Evolutionary conservation across 2,329 filamentous ascomycete species (phyloP).

Genomic region (Polychaeton citri): DNA sequence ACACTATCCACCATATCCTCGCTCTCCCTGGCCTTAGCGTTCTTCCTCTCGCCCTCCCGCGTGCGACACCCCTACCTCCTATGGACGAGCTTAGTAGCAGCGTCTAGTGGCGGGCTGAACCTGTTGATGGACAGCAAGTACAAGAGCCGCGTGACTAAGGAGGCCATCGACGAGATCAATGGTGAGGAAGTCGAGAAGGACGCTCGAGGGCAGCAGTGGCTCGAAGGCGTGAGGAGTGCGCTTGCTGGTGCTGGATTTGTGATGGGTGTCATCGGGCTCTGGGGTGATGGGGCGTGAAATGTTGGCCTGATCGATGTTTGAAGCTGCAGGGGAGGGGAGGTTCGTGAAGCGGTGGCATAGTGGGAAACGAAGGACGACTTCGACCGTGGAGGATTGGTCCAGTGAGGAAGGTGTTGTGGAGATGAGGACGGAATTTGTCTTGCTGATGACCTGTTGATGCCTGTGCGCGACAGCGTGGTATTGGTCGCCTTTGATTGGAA

Average conservation of each 20-base stretch:
- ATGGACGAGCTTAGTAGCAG: constrained; percentile 63
- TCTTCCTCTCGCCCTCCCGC: constrained; percentile 58
- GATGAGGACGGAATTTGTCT: no score
- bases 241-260: constrained; percentile 31
- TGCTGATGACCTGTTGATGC: no score
- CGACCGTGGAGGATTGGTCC: no score
- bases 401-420: no score
- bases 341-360: no score
- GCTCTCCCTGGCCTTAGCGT: constrained; percentile 63
- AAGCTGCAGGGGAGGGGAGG: no score
- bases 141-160: constrained; percentile 1
- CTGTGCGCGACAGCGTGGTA: no score
- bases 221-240: constrained; percentile 29
- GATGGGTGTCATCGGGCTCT: constrained; percentile 35
- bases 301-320: no score
- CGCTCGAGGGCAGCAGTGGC: constrained; percentile 28
- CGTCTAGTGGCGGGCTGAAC: constrained; percentile 28
- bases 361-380: no score
- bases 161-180: constrained; percentile 30
- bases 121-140: constrained; percentile 11
- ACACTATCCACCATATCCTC: constrained; percentile 56
- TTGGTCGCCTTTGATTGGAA: no score
- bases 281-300: constrained; percentile 30
- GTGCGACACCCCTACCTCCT: constrained; percentile 79
- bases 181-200: constrained; percentile 35